phyloP scores from a whole-genome alignment of 192 early-diverging fungal species.

The Rhizophagus clarus region DNA sequence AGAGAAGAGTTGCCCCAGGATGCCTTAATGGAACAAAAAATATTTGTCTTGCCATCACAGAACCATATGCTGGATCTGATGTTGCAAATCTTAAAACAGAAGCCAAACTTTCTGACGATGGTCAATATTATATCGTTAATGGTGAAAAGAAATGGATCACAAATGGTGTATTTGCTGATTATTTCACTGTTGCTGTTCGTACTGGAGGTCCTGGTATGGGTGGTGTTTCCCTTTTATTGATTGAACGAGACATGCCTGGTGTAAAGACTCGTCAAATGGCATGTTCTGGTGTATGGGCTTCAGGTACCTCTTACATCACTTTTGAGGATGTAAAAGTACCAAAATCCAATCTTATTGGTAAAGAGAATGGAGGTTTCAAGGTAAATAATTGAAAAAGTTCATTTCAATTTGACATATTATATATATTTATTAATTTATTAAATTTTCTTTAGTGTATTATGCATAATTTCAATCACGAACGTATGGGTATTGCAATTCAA shows the following conservation, averaged over 20 bases:
- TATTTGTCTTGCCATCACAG: constrained; percentile 82
- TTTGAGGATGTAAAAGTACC: constrained; percentile 90
- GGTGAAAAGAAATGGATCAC: constrained; percentile 89
- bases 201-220: constrained; percentile 79
- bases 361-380: constrained; percentile 87
- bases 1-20: constrained; percentile 63
- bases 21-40: constrained; percentile 74
- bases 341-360: constrained; percentile 80
- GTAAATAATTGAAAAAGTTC: background rate
- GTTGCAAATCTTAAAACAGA: constrained; percentile 73
- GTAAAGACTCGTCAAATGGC: constrained; percentile 82
- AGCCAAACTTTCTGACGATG: constrained; percentile 67
- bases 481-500: constrained; percentile 83
- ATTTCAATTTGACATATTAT: background rate
- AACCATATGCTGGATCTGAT: constrained; percentile 72
- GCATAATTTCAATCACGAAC: constrained; percentile 82
- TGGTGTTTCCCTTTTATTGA: constrained; percentile 74
- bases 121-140: constrained; percentile 75
- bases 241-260: constrained; percentile 73
- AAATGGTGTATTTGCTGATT: constrained; percentile 83
- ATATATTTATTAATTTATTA: background rate
- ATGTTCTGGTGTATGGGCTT: constrained; percentile 82
- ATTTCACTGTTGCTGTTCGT: constrained; percentile 79
- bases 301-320: constrained; percentile 77
- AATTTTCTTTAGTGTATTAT: constrained; percentile 52